Percentiles rank a stretch among this genome's conserved stretches.
Evolutionary conservation across 768 basidiomycete species (phyloP).

Genomic region (Suillus americanus): DNA sequence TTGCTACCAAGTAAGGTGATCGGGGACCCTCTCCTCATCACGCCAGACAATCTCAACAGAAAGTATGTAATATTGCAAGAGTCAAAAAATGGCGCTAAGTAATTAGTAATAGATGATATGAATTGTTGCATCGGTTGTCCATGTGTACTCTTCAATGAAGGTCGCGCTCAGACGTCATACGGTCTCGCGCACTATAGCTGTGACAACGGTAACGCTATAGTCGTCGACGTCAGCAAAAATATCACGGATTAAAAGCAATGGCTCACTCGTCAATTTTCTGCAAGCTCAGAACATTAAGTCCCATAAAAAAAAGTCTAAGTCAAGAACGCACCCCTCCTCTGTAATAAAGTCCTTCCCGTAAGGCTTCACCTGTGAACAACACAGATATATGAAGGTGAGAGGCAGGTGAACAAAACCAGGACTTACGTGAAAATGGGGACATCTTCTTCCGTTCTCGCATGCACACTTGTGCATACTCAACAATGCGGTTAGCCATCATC

Average conservation of each 20-base stretch:
- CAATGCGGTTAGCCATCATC: conserved; percentile 68
- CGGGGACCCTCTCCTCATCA: background rate
- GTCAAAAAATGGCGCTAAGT: background rate
- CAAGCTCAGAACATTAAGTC: conserved; percentile 6
- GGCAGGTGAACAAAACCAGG: background rate
- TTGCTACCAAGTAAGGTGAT: background rate
- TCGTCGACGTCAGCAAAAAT: conserved; percentile 14
- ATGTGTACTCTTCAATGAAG: conserved; percentile 1
- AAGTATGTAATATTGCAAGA: background rate
- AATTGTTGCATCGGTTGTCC: background rate
- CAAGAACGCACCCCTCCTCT: conserved; percentile 66
- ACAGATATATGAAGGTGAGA: conserved; percentile 8
- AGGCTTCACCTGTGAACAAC: conserved; percentile 52
- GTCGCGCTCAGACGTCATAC: conserved; percentile 13
- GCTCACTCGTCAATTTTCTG: conserved; percentile 84
- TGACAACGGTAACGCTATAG: conserved; percentile 66
- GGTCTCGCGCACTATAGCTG: conserved; percentile 67
- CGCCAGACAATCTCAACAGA: background rate
- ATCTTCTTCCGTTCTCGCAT: conserved; percentile 65
- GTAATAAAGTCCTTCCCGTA: conserved; percentile 62
- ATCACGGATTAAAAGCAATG: background rate
- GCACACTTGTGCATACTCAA: conserved; percentile 65
- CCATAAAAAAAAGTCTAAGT: conserved; percentile 6
- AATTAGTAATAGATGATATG: conserved; percentile 1
- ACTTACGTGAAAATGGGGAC: conserved; percentile 76